Percentiles rank a stretch among this genome's conserved stretches.
phyloP scores from a whole-genome alignment of 805 yeast species.

The Ogataea trehaloabstinens region DNA sequence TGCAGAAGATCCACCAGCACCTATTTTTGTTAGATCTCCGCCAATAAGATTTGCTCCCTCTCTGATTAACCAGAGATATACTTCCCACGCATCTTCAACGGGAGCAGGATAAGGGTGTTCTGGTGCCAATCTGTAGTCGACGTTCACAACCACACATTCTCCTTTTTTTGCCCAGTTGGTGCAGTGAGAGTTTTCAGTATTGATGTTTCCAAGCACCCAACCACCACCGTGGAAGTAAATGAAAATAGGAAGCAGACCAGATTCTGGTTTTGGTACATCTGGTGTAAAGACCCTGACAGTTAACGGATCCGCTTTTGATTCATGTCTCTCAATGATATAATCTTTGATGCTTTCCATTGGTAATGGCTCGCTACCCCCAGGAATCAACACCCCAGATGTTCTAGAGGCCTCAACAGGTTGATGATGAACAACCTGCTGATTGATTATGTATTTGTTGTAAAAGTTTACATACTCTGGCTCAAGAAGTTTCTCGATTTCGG shows the following conservation, averaged over 20 bases:
- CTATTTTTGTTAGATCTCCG: constrained; percentile 32
- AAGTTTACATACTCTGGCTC: no score
- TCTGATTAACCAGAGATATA: no score
- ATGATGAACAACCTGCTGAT: no score
- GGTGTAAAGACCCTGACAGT: constrained; percentile 31
- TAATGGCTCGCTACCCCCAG: no score
- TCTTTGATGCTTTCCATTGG: constrained; percentile 15
- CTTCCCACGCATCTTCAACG: constrained; percentile 39
- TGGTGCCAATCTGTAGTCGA: constrained; percentile 50
- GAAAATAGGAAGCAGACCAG: constrained; percentile 20
- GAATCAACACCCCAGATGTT: no score
- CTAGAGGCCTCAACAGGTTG: no score
- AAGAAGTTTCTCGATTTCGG: no score
- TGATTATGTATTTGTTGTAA: no score
- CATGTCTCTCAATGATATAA: constrained; percentile 22
- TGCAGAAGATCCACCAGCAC: constrained; percentile 47
- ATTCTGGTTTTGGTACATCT: constrained; percentile 16
- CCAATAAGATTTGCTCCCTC: constrained; percentile 23
- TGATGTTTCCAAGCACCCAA: constrained; percentile 31
- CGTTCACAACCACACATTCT: constrained; percentile 34
- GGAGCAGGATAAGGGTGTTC: constrained; percentile 47
- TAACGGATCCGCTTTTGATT: constrained; percentile 22
- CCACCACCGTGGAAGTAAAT: constrained; percentile 34
- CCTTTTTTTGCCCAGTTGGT: constrained; percentile 36
- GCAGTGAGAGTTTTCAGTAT: constrained; percentile 37